phyloP scores from a whole-genome alignment of 495 filamentous ascomycete species.

The Penicillium bovifimosum region DNA sequence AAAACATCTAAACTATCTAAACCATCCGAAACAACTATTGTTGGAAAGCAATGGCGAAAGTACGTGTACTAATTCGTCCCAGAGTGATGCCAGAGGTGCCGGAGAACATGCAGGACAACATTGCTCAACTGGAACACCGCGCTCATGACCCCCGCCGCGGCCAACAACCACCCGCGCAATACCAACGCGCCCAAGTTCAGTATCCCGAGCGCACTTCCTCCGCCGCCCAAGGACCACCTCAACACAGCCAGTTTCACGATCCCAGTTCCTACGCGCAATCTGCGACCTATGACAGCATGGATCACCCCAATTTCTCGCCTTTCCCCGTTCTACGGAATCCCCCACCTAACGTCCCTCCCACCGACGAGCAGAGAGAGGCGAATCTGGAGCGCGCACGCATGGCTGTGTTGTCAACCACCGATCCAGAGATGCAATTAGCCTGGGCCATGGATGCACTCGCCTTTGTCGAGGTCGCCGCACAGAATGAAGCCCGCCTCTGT shows the following conservation, averaged over 20 bases:
- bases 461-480: conserved; percentile 79
- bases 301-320: conserved; percentile 78
- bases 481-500: conserved; percentile 58
- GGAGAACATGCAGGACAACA: conserved; percentile 83
- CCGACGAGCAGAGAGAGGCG: conserved; percentile 88
- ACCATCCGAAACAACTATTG: too few relatives aligned
- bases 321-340: conserved; percentile 80
- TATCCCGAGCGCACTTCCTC: conserved; percentile 41
- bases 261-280: conserved; percentile 38
- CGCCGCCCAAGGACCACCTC: conserved; percentile 30
- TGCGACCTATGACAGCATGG: conserved; percentile 43
- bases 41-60: conserved; percentile 11
- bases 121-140: conserved; percentile 83
- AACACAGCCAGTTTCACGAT: conserved; percentile 28
- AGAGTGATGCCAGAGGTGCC: conserved; percentile 75
- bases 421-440: conserved; percentile 91
- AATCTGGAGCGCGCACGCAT: conserved; percentile 76
- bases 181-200: conserved; percentile 26
- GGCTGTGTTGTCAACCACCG: conserved; percentile 84
- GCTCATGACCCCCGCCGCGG: conserved; percentile 47
- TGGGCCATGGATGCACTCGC: conserved; percentile 92
- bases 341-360: conserved; percentile 86
- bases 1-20: neutral
- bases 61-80: conserved; percentile 24
- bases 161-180: conserved; percentile 31